These are phyloP conservation scores for Hymenoscyphus salicellus DNA, from an alignment of 2,329 filamentous ascomycete genomes.

Conservation along the genomic window DNA sequence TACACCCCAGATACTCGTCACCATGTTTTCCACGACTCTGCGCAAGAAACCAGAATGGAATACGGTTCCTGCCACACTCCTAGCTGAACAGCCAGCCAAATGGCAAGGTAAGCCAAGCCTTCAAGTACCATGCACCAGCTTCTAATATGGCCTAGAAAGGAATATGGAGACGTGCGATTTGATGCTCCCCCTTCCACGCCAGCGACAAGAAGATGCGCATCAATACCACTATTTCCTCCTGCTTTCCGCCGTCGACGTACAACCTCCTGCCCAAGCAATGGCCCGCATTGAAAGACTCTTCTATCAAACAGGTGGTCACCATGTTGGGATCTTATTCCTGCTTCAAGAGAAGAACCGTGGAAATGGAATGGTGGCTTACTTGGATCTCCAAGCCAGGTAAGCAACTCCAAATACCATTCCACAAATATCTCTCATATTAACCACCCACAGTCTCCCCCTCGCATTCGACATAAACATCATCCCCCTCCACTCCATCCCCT, in stretches of 20 bases:
- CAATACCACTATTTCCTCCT: conserved; percentile 31
- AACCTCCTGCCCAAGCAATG: conserved; percentile 17
- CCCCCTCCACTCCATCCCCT: conserved; percentile 25
- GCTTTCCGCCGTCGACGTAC: conserved; percentile 30
- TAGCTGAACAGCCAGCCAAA: conserved; percentile 25
- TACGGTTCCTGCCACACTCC: conserved; percentile 27
- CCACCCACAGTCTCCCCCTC: conserved; percentile 25
- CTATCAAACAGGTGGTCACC: conserved; percentile 32
- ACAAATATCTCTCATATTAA: conserved; percentile 12
- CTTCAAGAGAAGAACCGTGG: conserved; percentile 25
- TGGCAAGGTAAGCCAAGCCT: conserved; percentile 32
- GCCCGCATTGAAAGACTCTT: conserved; percentile 34
- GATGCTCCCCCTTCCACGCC: conserved; percentile 26
- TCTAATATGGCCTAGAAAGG: conserved; percentile 22
- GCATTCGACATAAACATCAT: conserved; percentile 33
- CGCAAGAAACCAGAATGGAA: conserved; percentile 34
- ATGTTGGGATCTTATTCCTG: conserved; percentile 36
- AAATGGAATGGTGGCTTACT: conserved; percentile 28
- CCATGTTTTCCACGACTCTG: conserved; percentile 36
- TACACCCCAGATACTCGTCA: background rate
- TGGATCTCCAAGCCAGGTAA: conserved; percentile 35
- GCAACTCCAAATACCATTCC: background rate
- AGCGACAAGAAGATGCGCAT: conserved; percentile 11
- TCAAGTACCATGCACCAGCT: background rate
- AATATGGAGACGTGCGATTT: conserved; percentile 33